Conservation (phyloP, 805 yeast genomes). For the Saccharomycopsis sp. region DNA sequence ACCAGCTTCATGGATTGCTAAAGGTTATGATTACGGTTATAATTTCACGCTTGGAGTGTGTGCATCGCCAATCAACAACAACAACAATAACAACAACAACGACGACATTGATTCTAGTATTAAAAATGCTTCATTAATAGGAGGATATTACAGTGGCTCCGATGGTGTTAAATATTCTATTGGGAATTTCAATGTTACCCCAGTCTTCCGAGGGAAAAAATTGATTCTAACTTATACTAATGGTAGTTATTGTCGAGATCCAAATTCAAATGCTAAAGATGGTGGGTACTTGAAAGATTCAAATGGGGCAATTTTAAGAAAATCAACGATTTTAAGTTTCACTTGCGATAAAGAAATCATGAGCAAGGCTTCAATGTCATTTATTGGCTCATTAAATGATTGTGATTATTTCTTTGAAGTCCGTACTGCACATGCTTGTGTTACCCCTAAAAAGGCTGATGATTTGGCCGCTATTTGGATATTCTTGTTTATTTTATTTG, state of each 20-base stretch:
- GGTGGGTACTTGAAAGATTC: constrained; percentile 24
- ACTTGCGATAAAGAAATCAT: constrained; percentile 73
- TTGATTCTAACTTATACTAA: constrained; percentile 60
- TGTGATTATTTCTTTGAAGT: constrained; percentile 83
- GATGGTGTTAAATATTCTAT: constrained; percentile 42
- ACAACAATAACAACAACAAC: constrained; percentile 27
- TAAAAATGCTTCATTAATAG: constrained; percentile 39
- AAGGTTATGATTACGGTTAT: constrained; percentile 59
- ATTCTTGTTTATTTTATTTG: constrained; percentile 43
- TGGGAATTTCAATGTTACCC: constrained; percentile 55
- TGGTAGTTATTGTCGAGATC: constrained; percentile 51
- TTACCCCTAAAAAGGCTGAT: constrained; percentile 62
- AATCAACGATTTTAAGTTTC: constrained; percentile 62
- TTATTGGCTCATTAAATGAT: constrained; percentile 63
- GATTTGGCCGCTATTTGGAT: constrained; percentile 61
- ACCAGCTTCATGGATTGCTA: constrained; percentile 51
- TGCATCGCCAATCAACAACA: constrained; percentile 41
- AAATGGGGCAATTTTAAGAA: constrained; percentile 44
- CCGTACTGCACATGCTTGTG: constrained; percentile 79
- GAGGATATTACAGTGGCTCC: constrained; percentile 49
- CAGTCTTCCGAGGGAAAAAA: constrained; percentile 65
- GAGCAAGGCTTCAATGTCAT: constrained; percentile 57
- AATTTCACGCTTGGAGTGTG: constrained; percentile 76
- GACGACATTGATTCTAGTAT: constrained; percentile 20
- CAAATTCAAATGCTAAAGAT: constrained; percentile 15